A percentile compares a stretch with the other conserved stretches of the same genome.
Conservation (phyloP, 139 green algal genomes). For the Gonium pectorale region DNA sequence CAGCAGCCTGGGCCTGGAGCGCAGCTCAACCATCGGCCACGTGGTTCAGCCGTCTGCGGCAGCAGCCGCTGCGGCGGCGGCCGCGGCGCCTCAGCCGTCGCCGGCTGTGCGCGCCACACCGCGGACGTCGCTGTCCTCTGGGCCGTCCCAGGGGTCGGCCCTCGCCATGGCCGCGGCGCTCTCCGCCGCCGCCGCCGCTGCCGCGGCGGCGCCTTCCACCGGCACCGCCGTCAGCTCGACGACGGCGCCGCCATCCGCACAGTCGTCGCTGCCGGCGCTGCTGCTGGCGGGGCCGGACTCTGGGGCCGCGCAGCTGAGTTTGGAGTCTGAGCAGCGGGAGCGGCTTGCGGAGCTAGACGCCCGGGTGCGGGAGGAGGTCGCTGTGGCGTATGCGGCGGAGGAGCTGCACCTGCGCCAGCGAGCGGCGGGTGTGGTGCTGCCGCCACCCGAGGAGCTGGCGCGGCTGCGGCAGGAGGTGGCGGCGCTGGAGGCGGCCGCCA, state of each 20-base stretch:
- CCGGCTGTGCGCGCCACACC: too few species aligned
- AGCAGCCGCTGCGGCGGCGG: background rate
- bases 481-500: conserved; percentile 3
- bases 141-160: too few species aligned
- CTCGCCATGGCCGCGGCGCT: too few species aligned
- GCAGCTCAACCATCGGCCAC: background rate
- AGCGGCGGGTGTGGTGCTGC: background rate
- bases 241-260: too few species aligned
- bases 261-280: background rate
- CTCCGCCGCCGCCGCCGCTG: background rate
- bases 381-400: background rate
- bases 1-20: conserved; percentile 17
- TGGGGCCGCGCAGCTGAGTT: background rate
- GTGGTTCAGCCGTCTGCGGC: background rate
- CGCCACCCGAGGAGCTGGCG: background rate
- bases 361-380: background rate
- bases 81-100: background rate
- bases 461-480: conserved; percentile 24
- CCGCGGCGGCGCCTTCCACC: background rate
- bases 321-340: background rate
- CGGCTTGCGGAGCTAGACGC: conserved; percentile 21
- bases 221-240: background rate
- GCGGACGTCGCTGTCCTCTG: too few species aligned
- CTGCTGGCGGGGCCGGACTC: background rate
- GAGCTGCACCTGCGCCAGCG: background rate